Evolutionary conservation across 2,329 filamentous ascomycete genomes (phyloP), one percentile per base, ranked within the genome.

Genomic region (Epichloe scottii): DNA sequence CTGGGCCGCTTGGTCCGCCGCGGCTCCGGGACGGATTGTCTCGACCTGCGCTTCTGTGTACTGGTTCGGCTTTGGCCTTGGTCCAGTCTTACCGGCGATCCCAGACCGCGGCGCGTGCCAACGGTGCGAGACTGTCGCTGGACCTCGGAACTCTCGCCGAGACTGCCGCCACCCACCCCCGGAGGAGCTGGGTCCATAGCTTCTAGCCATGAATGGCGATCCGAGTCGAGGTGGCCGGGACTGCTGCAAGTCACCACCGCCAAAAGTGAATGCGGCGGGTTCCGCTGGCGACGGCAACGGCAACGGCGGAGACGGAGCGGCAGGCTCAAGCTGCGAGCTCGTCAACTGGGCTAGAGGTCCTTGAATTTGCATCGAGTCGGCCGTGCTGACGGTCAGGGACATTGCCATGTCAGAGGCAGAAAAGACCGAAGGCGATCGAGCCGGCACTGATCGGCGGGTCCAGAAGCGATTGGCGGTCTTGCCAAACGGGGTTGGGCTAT

Each of bases 331-430:
- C 37, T 56, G 57, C 15, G 75, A 75, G 50, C 67, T 68, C n/a
- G 77, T 74, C 41, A 84, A 70, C 57, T 78, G 77, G 2, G 81
- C 80, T 50, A 85, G 60, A 10, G 80, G 78, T 3, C 79, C 81
- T 49, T 77, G 68, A 0, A 75, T 76, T 57, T 83, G 77, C 82
- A 85, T 85, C 2, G 75, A 75, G 41, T 82, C 78, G 2, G 81
- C 74, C 1, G 81, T 84, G 66, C 78, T 82, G 33, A 83, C 67
- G 1, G 74, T 72, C 49, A 85, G 69, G 11, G 82, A 85, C 59
- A 84, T 67, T 41, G 75, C 72, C 73, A 85, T 82, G 55, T 84
- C 81, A 40, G 76, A 73, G 11, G 75, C 76, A 2, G 73, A 78
- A 60, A 84, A 84, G 11, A 76, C 66, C 2, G 73, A 73, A 4